Evolutionary conservation across 2,329 filamentous ascomycete species (phyloP).

Genomic region (Clarireedia hainanense): DNA sequence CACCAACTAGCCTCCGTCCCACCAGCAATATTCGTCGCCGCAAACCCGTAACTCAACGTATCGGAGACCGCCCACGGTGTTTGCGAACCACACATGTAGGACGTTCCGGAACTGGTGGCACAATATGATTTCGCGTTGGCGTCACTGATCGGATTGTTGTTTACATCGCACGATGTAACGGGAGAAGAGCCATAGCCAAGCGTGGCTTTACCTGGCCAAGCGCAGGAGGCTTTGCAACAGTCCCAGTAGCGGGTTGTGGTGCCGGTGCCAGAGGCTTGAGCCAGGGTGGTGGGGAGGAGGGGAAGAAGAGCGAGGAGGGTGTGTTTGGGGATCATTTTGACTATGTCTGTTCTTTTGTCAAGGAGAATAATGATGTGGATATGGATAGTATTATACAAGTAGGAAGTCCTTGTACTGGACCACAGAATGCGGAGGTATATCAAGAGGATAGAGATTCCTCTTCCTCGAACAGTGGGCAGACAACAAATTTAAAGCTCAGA

Average conservation of each 20-base stretch:
- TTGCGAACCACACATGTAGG: slow-evolving; percentile 54
- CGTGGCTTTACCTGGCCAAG: slow-evolving; percentile 50
- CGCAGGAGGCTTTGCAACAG: slow-evolving; percentile 65
- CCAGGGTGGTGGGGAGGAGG: slow-evolving; percentile 15
- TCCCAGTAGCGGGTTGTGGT: slow-evolving; percentile 47
- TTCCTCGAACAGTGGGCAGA: too few relatives aligned
- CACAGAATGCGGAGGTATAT: too few relatives aligned
- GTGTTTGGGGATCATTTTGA: neutral
- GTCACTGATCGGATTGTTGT: slow-evolving; percentile 46
- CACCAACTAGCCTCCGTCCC: slow-evolving; percentile 54
- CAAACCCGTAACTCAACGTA: slow-evolving; percentile 54
- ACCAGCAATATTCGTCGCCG: slow-evolving; percentile 49
- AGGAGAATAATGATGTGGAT: too few relatives aligned
- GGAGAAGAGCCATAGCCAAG: slow-evolving; percentile 30
- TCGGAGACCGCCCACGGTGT: slow-evolving; percentile 53
- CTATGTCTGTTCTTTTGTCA: neutral
- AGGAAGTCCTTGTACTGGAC: too few relatives aligned
- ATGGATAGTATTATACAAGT: too few relatives aligned
- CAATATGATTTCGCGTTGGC: slow-evolving; percentile 44
- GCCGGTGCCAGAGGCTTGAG: slow-evolving; percentile 19
- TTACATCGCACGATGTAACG: slow-evolving; percentile 29
- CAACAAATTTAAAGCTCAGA: too few relatives aligned
- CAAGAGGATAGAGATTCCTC: too few relatives aligned
- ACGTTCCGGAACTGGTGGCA: slow-evolving; percentile 39
- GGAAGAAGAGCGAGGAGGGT: slow-evolving; percentile 1